These are phyloP conservation scores for Prototheca wickerhamii DNA, from an alignment of 163 green algal species.

Conservation along the genomic window DNA sequence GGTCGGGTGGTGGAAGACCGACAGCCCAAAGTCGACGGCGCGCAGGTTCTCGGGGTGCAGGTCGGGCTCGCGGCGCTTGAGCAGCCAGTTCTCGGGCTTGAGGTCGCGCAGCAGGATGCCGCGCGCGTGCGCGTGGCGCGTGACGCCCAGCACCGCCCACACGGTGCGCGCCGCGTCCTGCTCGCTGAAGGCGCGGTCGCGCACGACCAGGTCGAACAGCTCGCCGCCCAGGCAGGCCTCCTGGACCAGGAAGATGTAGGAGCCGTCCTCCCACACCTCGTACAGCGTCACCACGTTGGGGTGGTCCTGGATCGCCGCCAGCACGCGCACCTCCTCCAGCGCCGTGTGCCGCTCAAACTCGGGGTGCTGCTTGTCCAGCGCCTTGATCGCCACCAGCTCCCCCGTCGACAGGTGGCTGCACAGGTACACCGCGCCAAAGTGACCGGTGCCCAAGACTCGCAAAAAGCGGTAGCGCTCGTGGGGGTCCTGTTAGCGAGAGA, in stretches of 20 bases:
- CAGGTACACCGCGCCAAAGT: slow-evolving; percentile 16
- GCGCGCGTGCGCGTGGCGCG: slow-evolving; percentile 23
- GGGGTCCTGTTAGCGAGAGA: slow-evolving; percentile 2
- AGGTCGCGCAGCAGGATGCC: slow-evolving; percentile 37
- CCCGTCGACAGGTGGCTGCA: slow-evolving; percentile 10
- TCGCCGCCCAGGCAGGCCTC: slow-evolving; percentile 28
- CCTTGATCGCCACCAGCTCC: slow-evolving; percentile 22
- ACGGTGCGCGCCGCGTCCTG: slow-evolving; percentile 17
- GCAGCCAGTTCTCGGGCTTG: slow-evolving; percentile 72
- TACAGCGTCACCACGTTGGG: slow-evolving; percentile 23
- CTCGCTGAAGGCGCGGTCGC: slow-evolving; percentile 21
- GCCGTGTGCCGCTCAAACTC: slow-evolving; percentile 16
- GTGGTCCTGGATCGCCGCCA: slow-evolving; percentile 10
- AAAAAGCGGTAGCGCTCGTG: slow-evolving; percentile 14
- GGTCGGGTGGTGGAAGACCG: slow-evolving; percentile 30
- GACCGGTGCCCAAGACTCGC: slow-evolving; percentile 13
- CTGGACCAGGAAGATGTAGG: slow-evolving; percentile 23
- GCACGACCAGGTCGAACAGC: slow-evolving; percentile 28
- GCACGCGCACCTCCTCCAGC: slow-evolving; percentile 14
- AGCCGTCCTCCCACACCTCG: slow-evolving; percentile 27
- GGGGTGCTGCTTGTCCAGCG: slow-evolving; percentile 29
- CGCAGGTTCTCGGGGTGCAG: slow-evolving; percentile 14
- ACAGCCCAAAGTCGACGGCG: slow-evolving; percentile 58
- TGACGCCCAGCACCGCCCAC: slow-evolving; percentile 14
- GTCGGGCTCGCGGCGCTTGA: slow-evolving; percentile 4